A percentile compares a stretch with the other conserved stretches of the same genome.
These are phyloP conservation scores for Asterochloris sp. DNA, from an alignment of 139 green algal genomes.

Conservation along the genomic window DNA sequence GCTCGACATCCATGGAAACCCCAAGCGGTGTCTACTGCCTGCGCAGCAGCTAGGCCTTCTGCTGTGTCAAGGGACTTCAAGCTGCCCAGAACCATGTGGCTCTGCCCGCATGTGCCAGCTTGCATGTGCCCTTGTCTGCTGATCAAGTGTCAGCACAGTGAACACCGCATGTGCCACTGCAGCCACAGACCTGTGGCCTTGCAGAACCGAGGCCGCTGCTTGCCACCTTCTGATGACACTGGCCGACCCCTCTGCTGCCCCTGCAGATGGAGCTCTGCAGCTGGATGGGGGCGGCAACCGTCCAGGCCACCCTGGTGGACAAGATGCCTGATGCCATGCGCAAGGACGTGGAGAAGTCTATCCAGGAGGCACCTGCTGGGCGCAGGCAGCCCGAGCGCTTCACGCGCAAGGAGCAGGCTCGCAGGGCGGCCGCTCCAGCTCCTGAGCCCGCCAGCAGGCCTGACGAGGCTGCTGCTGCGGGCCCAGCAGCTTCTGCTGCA, in stretches of 20 bases:
- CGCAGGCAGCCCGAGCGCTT: slow-evolving; percentile 37
- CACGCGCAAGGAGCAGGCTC: slow-evolving; percentile 64
- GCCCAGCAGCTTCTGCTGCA: slow-evolving; percentile 7
- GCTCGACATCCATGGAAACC: too few species aligned
- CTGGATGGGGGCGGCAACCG: slow-evolving; percentile 69
- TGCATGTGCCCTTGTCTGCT: too few species aligned
- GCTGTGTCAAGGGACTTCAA: too few species aligned
- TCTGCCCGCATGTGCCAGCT: too few species aligned
- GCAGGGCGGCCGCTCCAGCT: slow-evolving; percentile 22
- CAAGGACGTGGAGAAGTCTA: slow-evolving; percentile 74
- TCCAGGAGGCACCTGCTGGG: slow-evolving; percentile 29
- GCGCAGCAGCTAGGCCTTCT: too few species aligned
- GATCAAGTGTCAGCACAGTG: too few species aligned
- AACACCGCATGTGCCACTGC: too few species aligned
- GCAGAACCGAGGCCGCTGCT: neutral
- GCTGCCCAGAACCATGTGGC: too few species aligned
- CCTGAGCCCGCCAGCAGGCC: neutral
- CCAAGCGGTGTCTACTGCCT: too few species aligned
- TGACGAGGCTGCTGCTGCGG: slow-evolving; percentile 13
- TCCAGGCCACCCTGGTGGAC: slow-evolving; percentile 74
- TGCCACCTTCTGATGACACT: neutral
- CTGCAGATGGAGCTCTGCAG: slow-evolving; percentile 67
- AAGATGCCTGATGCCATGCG: slow-evolving; percentile 88
- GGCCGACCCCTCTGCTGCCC: neutral
- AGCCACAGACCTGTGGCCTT: too few species aligned